Evolutionary conservation across 1,284 basidiomycete species (phyloP).

Genomic region (Cystobasidiaceae sp.): DNA sequence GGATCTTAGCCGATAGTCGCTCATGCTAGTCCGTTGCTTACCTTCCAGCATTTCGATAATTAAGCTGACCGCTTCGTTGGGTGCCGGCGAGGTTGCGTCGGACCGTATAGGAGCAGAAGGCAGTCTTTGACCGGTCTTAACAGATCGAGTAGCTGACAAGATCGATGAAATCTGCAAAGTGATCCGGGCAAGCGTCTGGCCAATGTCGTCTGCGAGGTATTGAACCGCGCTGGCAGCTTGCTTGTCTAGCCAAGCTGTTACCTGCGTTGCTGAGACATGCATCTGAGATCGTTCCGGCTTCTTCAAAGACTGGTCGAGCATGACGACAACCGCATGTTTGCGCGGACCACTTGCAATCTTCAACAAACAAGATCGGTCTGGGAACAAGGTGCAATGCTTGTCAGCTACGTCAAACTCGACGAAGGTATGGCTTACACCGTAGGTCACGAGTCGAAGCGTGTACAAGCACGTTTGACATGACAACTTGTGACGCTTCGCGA

Average conservation of each 20-base stretch:
- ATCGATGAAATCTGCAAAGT: slow-evolving; percentile 41
- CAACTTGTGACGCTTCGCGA: background rate
- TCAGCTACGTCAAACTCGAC: background rate
- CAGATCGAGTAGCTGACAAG: slow-evolving; percentile 51
- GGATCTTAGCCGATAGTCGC: too few species aligned
- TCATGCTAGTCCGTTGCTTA: too few species aligned
- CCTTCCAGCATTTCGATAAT: too few species aligned
- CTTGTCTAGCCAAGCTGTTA: slow-evolving; percentile 62
- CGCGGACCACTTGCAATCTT: background rate
- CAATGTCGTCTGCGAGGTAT: slow-evolving; percentile 75
- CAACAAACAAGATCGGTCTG: background rate
- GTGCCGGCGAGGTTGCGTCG: background rate
- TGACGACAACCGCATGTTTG: background rate
- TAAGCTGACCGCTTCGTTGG: slow-evolving; percentile 51
- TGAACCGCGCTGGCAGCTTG: slow-evolving; percentile 66
- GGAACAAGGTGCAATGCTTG: background rate
- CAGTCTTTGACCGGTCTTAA: slow-evolving; percentile 48
- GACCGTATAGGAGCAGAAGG: background rate
- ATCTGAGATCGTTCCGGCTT: background rate
- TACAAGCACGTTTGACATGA: background rate
- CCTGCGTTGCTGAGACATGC: slow-evolving; percentile 7
- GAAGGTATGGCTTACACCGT: background rate
- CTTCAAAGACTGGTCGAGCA: background rate
- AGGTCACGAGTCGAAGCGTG: background rate
- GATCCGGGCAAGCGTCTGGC: slow-evolving; percentile 54